A percentile compares a stretch with the other conserved stretches of the same genome.
These are phyloP conservation scores for Moesziomyces parantarcticus DNA, from an alignment of 1,284 basidiomycete genomes.

Conservation along the genomic window DNA sequence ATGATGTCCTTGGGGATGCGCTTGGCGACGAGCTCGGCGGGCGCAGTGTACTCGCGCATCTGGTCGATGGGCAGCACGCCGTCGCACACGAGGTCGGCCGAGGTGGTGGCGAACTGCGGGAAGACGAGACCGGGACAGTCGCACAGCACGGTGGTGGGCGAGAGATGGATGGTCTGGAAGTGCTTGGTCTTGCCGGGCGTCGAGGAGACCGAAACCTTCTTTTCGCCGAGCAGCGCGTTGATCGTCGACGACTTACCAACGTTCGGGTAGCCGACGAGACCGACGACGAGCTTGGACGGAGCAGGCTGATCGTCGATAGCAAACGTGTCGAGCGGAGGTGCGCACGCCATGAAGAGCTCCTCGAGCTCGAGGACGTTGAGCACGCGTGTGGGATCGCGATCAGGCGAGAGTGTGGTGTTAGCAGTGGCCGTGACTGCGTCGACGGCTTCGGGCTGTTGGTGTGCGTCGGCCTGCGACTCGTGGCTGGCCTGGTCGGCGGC, in stretches of 20 bases:
- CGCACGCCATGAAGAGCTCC: conserved; percentile 80
- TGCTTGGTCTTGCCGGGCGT: conserved; percentile 90
- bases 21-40: conserved; percentile 81
- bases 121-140: conserved; percentile 99
- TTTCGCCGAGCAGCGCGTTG: conserved; percentile 66
- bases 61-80: conserved; percentile 98
- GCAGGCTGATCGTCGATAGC: conserved; percentile 41
- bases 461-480: conserved; percentile 26
- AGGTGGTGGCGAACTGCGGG: conserved; percentile 79
- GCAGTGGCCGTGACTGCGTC: conserved; percentile 67
- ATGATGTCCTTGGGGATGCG: conserved; percentile 86
- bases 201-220: conserved; percentile 66
- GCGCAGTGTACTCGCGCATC: conserved; percentile 92
- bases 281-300: conserved; percentile 73
- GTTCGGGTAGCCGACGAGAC: conserved; percentile 77
- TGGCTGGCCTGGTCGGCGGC: conserved; percentile 34
- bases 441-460: conserved; percentile 31
- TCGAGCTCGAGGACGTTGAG: conserved; percentile 90
- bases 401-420: conserved; percentile 31
- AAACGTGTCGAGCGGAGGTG: conserved; percentile 78
- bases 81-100: conserved; percentile 94
- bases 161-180: conserved; percentile 96
- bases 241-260: conserved; percentile 68
- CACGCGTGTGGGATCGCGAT: conserved; percentile 79
- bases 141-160: conserved; percentile 87